Evolutionary conservation across 2,329 filamentous ascomycete genomes (phyloP), one percentile per base, ranked within the genome.

Genomic region (Hypoxylon sp.): DNA sequence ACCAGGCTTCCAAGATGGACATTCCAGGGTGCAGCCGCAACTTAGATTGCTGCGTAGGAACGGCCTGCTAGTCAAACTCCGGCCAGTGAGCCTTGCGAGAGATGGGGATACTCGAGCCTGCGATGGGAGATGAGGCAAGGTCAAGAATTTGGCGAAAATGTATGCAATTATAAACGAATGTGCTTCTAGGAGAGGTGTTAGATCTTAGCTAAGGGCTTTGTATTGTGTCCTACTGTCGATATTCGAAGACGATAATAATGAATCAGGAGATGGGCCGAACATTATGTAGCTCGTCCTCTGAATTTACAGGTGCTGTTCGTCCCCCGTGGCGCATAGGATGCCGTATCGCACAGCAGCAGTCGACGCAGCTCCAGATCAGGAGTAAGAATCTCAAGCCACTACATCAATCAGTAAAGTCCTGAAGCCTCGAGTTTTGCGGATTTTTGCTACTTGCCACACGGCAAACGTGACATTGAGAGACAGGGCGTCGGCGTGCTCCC

Each of bases 31-130:
- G 65, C 40, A 43, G 57, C 17, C 40, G 37, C 6, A 54, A 35
- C 27, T 55, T 60, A 31, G 46, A n/a, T 7, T 69, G 67, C 47
- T 69, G 67, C 48, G 58, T 69, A 2, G 67, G 67, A 3, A 67
- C 61, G 0, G 60, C 58, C 15, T 69, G 67, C 42, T 42, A 49
- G 9, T 54, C 59, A 9, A 53, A 69, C 41, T 65, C 65, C 6
- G 21, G 38, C 3, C 67, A 69, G 61, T 62, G 26, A 66, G 65
- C 15, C 58, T 62, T 10, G 47, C 10, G 3, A 24, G 13, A 21
- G 33, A 57, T 17, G 63, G 64, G 3, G n/a, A 29, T 17, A 45
- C 56, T 10, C 11, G 45, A 10, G 18, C n/a, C 1, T 67, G 65
- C 20, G 26, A 35, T 18, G 9, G n/a, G 17, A 26, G 15, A 15